Evolutionary conservation across 2,329 filamentous ascomycete genomes (phyloP), one percentile per base, ranked within the genome.

Genomic region (Mycosphaerella sp.): DNA sequence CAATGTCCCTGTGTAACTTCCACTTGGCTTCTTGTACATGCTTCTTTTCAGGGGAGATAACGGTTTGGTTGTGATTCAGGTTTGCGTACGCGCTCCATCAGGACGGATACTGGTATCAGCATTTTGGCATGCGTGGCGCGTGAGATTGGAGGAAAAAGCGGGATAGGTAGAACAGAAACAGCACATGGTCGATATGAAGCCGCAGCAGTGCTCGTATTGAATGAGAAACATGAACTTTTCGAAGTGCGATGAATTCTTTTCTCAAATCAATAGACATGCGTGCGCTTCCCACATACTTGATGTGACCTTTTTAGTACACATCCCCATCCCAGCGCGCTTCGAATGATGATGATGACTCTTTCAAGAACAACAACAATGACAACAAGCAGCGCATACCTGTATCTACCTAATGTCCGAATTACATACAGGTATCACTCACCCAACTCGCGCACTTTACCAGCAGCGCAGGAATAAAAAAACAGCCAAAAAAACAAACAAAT

Each of bases 11-110:
- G 39, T 48, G 39, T 34, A 34, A 44, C 17, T 5, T 8, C 42
- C 29, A 29, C 26, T 44, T 17, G 26, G 40, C 49, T 56, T 56
- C 53, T 56, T 56, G 53, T 56, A 39, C 21, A 56, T 56, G 44
- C 40, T 52, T 50, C 29, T 41, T 41, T 21, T 29, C n/a, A 14
- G 43, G 48, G 42, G 41, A 45, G 43, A 51, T 6, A 48, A 14
- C 14, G 45, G 38, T 23, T 21, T 21, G 51, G n/a, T 32, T 51
- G 39, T 17, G 12, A 32, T 41, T 17, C 34, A 29, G 12, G n/a
- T 48, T 41, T 12, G 42, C 41, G 52, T 42, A 50, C 46, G 52
- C 41, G 52, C 45, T 48, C 38, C 26, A 41, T 43, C 38, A 36
- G 48, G 43, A n/a, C 44, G 48, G 43, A n/a, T 12, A 47, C 43